phyloP scores from a whole-genome alignment of 306 rosid genomes.

The Begonia peltatifolia region DNA sequence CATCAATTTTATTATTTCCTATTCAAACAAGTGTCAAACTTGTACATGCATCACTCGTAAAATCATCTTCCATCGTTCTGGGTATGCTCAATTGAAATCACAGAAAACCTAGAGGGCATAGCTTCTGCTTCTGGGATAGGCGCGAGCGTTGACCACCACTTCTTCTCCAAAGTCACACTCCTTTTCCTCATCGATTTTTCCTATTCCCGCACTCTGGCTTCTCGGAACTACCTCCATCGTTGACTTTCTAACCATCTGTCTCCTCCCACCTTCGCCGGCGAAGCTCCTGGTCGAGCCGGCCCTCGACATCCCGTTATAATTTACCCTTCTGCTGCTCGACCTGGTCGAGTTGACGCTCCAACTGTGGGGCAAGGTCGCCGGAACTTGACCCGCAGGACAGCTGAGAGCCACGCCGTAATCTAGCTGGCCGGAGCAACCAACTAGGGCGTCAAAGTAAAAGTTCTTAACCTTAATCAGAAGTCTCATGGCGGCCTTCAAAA shows the following conservation, averaged over 20 bases:
- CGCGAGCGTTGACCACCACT: constrained; percentile 7
- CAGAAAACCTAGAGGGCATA: constrained; percentile 9
- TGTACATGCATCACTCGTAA: too few species aligned
- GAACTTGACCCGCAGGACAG: constrained; percentile 15
- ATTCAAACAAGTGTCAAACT: too few species aligned
- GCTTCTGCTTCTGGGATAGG: constrained; percentile 39
- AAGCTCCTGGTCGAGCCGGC: constrained; percentile 19
- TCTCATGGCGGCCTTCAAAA: constrained; percentile 5
- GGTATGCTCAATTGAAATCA: too few species aligned
- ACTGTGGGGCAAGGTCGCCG: constrained; percentile 27
- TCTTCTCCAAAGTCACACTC: constrained; percentile 29
- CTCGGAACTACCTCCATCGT: constrained; percentile 10
- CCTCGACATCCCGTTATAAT: constrained; percentile 32
- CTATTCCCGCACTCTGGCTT: constrained; percentile 34
- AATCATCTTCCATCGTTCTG: too few species aligned
- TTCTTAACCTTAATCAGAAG: constrained; percentile 26
- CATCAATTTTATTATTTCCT: too few species aligned
- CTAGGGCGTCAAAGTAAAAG: constrained; percentile 37
- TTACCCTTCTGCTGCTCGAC: constrained; percentile 7
- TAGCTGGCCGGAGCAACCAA: constrained; percentile 14
- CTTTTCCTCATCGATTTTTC: constrained; percentile 57
- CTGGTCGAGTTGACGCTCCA: constrained; percentile 23
- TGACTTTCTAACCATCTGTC: constrained; percentile 1
- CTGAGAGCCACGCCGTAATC: constrained; percentile 17
- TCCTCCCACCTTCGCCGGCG: not conserved